Percentiles rank a stretch among this genome's conserved stretches.
phyloP scores from a whole-genome alignment of 2,329 filamentous ascomycete genomes.

The Sarocladium strictum region DNA sequence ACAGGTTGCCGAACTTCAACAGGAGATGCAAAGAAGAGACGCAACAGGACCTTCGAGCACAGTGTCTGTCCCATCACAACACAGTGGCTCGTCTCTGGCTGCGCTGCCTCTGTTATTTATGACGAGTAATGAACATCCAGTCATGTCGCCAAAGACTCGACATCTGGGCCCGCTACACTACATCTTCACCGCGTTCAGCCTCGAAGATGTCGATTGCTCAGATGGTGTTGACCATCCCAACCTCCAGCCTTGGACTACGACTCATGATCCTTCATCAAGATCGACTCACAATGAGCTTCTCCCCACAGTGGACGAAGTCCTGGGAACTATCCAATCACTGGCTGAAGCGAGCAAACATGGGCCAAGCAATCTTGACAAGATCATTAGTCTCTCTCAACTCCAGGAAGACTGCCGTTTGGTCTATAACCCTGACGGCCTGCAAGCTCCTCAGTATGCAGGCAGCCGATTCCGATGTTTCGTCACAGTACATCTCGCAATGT shows the following conservation, averaged over 20 bases:
- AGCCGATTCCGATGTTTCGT: background rate
- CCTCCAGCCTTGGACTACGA: background rate
- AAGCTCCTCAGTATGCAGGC: background rate
- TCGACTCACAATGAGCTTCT: background rate
- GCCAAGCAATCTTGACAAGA: background rate
- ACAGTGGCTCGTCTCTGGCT: background rate
- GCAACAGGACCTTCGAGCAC: background rate
- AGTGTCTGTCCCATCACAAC: background rate
- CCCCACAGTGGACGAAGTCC: background rate
- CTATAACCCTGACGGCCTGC: background rate
- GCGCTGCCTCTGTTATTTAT: background rate
- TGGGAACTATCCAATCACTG: background rate
- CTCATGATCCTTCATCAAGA: background rate
- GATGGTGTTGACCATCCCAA: background rate
- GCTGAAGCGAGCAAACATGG: background rate
- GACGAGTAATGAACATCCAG: background rate
- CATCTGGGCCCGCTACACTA: background rate
- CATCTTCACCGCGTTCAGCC: background rate
- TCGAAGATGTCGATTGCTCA: background rate
- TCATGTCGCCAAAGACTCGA: background rate
- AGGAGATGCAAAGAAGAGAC: background rate
- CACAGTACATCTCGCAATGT: background rate
- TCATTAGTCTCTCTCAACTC: background rate
- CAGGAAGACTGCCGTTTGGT: background rate
- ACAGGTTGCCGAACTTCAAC: background rate